phyloP scores from a whole-genome alignment of 2,329 filamentous ascomycete genomes.

The Penicillium sp. region DNA sequence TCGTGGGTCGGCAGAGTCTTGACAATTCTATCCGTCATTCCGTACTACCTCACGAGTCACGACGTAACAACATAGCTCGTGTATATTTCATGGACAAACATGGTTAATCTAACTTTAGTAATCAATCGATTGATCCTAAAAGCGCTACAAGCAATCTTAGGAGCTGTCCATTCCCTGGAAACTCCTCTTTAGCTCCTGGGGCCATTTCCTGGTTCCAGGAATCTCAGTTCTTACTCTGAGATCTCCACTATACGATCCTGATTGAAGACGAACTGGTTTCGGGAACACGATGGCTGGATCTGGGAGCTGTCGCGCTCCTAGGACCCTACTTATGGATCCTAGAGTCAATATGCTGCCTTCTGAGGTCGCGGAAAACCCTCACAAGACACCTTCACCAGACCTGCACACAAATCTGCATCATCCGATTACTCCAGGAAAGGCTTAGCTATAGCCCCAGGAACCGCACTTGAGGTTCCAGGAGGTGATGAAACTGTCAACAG shows the following conservation, averaged over 20 bases:
- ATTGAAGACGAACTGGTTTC: not conserved
- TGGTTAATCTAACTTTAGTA: too few relatives aligned
- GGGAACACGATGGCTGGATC: not conserved
- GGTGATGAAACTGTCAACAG: not conserved
- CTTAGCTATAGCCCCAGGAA: not conserved
- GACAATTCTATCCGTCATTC: too few relatives aligned
- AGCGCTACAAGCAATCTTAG: too few relatives aligned
- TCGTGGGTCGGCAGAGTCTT: too few relatives aligned
- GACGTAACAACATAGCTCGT: too few relatives aligned
- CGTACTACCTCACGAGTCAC: too few relatives aligned
- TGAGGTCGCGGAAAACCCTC: not conserved
- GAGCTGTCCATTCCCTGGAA: not conserved
- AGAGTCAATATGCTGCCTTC: not conserved
- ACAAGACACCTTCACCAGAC: too few relatives aligned
- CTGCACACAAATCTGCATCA: not conserved
- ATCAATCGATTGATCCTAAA: too few relatives aligned
- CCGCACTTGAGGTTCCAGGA: not conserved
- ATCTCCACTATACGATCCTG: not conserved
- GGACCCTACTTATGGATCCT: too few relatives aligned
- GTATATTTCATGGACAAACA: too few relatives aligned
- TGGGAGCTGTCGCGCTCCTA: not conserved
- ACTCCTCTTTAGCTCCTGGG: not conserved
- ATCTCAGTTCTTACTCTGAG: not conserved
- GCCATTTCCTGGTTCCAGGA: not conserved
- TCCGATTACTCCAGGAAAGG: not conserved